A percentile compares a stretch with the other conserved stretches of the same genome.
Conservation (phyloP, 2,329 filamentous ascomycete genomes). For the Fusarium siculi region DNA sequence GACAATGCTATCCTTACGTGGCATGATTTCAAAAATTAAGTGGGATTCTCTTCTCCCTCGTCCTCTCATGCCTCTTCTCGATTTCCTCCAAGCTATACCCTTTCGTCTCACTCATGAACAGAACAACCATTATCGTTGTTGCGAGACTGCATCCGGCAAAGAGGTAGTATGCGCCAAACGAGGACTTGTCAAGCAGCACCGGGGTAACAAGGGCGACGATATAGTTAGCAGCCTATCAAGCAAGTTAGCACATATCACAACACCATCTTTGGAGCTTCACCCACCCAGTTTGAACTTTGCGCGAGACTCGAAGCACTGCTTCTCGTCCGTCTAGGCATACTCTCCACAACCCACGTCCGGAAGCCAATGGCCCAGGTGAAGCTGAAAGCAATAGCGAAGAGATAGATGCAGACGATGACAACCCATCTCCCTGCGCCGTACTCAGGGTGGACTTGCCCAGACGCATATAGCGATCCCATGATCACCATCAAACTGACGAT, state of each 20-base stretch:
- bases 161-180: constrained; percentile 58
- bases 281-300: constrained; percentile 63
- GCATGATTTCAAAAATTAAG: neutral
- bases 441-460: constrained; percentile 50
- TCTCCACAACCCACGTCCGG: constrained; percentile 66
- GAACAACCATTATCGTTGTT: constrained; percentile 49
- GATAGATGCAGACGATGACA: constrained; percentile 61
- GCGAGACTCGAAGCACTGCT: constrained; percentile 65
- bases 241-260: neutral
- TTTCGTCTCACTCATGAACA: constrained; percentile 57
- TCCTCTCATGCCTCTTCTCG: constrained; percentile 23
- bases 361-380: constrained; percentile 64
- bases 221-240: constrained; percentile 53
- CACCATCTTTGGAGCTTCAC: neutral
- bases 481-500: constrained; percentile 63
- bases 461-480: constrained; percentile 63
- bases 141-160: constrained; percentile 55
- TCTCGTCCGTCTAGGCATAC: constrained; percentile 64
- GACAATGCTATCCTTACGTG: neutral
- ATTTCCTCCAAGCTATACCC: constrained; percentile 56
- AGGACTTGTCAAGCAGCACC: constrained; percentile 51
- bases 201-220: constrained; percentile 58
- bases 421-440: constrained; percentile 58
- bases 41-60: neutral
- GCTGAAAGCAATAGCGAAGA: constrained; percentile 59